phyloP scores from a whole-genome alignment of 768 basidiomycete genomes.

The Neoboletus subvelutipes region DNA sequence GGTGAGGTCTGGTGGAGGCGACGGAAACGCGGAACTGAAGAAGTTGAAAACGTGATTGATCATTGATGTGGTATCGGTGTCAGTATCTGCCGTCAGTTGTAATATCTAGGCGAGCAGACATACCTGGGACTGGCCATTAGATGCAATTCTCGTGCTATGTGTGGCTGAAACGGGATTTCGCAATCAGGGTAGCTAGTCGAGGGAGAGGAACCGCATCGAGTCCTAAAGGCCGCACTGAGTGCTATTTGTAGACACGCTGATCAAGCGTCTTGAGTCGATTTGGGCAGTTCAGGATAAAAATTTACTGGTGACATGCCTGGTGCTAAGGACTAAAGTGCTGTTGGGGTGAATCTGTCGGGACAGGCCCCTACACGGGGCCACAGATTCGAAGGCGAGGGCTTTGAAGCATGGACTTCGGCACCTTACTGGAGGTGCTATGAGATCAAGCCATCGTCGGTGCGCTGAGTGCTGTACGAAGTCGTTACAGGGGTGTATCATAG shows the following conservation, averaged over 20 bases:
- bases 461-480: too few species aligned
- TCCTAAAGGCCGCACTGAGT: not conserved
- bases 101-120: not conserved
- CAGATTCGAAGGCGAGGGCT: too few species aligned
- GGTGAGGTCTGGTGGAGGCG: constrained; percentile 1
- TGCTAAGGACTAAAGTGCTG: too few species aligned
- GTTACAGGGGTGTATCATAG: too few species aligned
- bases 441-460: too few species aligned
- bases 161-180: not conserved
- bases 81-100: not conserved
- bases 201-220: not conserved
- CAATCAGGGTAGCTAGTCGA: not conserved
- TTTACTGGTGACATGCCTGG: not conserved
- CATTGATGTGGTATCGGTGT: not conserved
- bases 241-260: not conserved
- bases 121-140: not conserved
- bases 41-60: not conserved
- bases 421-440: too few species aligned
- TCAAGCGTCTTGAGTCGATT: not conserved
- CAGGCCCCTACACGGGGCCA: too few species aligned
- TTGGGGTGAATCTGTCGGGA: too few species aligned
- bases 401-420: too few species aligned
- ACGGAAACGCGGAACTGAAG: not conserved
- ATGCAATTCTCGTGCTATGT: not conserved
- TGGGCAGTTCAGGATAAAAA: not conserved